Percentiles rank a stretch among this genome's conserved stretches.
Conservation (phyloP, 768 basidiomycete species). For the Cystobasidium tubakii region DNA sequence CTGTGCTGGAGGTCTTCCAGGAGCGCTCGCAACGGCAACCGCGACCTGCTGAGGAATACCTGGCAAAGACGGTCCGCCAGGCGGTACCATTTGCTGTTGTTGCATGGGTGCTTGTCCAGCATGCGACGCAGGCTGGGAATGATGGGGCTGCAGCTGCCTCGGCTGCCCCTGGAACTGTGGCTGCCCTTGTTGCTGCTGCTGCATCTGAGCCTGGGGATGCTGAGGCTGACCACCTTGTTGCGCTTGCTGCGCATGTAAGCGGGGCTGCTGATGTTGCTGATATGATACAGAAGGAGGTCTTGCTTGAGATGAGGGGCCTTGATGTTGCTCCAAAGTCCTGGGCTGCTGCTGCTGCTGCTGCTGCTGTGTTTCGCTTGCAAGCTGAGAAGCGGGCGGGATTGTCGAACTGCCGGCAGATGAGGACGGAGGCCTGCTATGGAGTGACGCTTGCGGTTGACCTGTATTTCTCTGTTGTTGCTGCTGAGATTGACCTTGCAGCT, state of each 20-base stretch:
- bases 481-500: neutral
- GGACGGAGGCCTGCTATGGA: neutral
- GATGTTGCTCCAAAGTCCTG: neutral
- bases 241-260: neutral
- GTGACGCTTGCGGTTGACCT: neutral
- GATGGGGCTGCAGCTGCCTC: neutral
- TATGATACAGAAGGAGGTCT: neutral
- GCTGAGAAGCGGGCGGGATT: neutral
- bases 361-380: neutral
- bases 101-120: conserved; percentile 4
- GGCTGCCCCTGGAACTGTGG: neutral
- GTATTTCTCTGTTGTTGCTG: neutral
- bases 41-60: neutral
- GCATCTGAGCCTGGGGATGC: conserved; percentile 4
- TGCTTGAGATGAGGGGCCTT: neutral
- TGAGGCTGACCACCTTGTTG: conserved; percentile 9
- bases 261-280: conserved; percentile 15
- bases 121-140: neutral
- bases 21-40: neutral
- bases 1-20: neutral
- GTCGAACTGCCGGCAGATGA: neutral
- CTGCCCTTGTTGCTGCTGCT: conserved; percentile 19
- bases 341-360: neutral
- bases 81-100: neutral
- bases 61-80: neutral